These are phyloP conservation scores for Mortierella sp. DNA, from an alignment of 371 early-diverging fungal species.

Conservation along the genomic window DNA sequence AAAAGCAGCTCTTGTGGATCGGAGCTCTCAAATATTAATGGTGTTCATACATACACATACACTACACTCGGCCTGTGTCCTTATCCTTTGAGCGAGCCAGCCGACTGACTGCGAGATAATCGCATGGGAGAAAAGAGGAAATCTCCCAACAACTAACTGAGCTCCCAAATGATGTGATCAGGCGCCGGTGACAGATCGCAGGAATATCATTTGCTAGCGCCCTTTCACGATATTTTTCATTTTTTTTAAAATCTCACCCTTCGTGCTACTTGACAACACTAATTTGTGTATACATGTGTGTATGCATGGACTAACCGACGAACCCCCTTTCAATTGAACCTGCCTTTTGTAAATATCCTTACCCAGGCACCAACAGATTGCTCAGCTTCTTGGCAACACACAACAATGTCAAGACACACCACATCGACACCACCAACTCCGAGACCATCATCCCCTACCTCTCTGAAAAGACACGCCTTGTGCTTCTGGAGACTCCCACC, in stretches of 20 bases:
- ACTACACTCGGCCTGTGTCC: not conserved
- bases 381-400: conserved; percentile 79
- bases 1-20: not conserved
- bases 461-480: conserved; percentile 83
- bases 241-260: not conserved
- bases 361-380: conserved; percentile 85
- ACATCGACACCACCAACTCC: conserved; percentile 85
- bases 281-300: not conserved
- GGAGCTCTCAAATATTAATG: conserved; percentile 3
- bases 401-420: conserved; percentile 83
- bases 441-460: conserved; percentile 73
- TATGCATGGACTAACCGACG: not conserved
- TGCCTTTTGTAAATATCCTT: not conserved
- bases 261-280: conserved; percentile 1
- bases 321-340: not conserved
- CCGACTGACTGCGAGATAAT: conserved; percentile 8
- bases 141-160: conserved; percentile 5
- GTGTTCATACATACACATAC: not conserved
- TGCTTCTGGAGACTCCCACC: conserved; percentile 92
- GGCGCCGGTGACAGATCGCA: conserved; percentile 17
- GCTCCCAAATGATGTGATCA: conserved; percentile 49
- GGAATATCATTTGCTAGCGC: conserved; percentile 32
- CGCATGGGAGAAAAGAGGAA: not conserved
- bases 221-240: not conserved
- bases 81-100: not conserved